phyloP scores from a whole-genome alignment of 352 stramenopile species.

The Phytophthora hibernalis region DNA sequence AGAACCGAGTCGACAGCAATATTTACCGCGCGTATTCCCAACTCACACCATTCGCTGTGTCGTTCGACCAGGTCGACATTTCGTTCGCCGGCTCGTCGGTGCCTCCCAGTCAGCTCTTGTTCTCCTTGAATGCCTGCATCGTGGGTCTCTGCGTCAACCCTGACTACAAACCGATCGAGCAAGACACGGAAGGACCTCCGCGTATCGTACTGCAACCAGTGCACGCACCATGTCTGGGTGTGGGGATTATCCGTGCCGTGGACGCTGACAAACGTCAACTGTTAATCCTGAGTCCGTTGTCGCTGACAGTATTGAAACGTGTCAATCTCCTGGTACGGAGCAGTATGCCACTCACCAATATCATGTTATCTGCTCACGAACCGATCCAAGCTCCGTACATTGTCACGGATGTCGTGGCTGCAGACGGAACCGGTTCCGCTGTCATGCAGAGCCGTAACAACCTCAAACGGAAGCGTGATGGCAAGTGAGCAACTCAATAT shows the following conservation, averaged over 20 bases:
- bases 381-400: constrained; percentile 62
- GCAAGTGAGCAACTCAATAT: constrained; percentile 40
- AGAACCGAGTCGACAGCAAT: constrained; percentile 63
- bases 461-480: constrained; percentile 86
- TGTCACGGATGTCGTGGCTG: constrained; percentile 71
- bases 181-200: constrained; percentile 38
- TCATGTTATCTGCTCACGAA: constrained; percentile 60
- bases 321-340: constrained; percentile 83
- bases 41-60: constrained; percentile 57
- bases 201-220: constrained; percentile 63
- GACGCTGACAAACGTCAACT: constrained; percentile 61
- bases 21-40: constrained; percentile 61
- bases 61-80: constrained; percentile 69
- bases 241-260: constrained; percentile 73
- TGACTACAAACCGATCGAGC: constrained; percentile 33
- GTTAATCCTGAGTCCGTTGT: constrained; percentile 75
- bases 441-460: constrained; percentile 90
- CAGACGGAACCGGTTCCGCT: constrained; percentile 75
- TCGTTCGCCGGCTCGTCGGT: constrained; percentile 66
- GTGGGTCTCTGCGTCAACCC: constrained; percentile 81
- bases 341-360: constrained; percentile 63
- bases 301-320: constrained; percentile 51
- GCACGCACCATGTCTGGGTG: constrained; percentile 68
- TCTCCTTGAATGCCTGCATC: constrained; percentile 74
- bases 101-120: constrained; percentile 75